Percentiles rank a stretch among this genome's conserved stretches.
These are phyloP conservation scores for Talaromyces nanjingensis DNA, from an alignment of 495 filamentous ascomycete genomes.

Conservation along the genomic window DNA sequence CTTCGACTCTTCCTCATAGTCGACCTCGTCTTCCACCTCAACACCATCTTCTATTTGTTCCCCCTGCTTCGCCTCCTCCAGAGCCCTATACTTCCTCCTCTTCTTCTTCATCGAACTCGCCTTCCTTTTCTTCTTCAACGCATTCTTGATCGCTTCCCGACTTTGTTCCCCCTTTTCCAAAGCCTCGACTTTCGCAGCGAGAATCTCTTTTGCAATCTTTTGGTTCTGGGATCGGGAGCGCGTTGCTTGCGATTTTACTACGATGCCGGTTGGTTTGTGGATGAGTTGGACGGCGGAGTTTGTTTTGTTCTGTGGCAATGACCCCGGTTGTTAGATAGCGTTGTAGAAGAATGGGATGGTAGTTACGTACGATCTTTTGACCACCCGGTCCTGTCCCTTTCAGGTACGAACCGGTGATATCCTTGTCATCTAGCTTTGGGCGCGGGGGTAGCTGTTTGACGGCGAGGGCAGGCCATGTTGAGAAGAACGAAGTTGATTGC, in stretches of 20 bases:
- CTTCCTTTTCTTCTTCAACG: conserved; percentile 53
- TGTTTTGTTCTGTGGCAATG: conserved; percentile 74
- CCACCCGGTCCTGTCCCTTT: conserved; percentile 91
- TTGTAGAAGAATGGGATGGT: background rate
- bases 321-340: background rate
- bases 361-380: conserved; percentile 67
- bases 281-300: conserved; percentile 89
- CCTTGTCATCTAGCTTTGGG: conserved; percentile 63
- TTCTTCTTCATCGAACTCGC: conserved; percentile 59
- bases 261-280: conserved; percentile 80
- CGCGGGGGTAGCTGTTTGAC: conserved; percentile 66
- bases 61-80: conserved; percentile 38
- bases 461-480: conserved; percentile 16
- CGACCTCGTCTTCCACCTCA: conserved; percentile 37
- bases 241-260: conserved; percentile 88
- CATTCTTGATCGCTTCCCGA: conserved; percentile 48
- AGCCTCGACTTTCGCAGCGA: conserved; percentile 73
- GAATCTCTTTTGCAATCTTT: conserved; percentile 69
- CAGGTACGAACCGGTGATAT: conserved; percentile 77
- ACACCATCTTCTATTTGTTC: conserved; percentile 31
- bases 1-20: conserved; percentile 29
- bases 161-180: conserved; percentile 53
- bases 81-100: conserved; percentile 54
- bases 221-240: conserved; percentile 83
- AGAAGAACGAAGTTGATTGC: conserved; percentile 16